Percentiles rank a stretch among this genome's conserved stretches.
These are phyloP conservation scores for Globisporangium acanthophoron DNA, from an alignment of 352 stramenopile species.

Conservation along the genomic window DNA sequence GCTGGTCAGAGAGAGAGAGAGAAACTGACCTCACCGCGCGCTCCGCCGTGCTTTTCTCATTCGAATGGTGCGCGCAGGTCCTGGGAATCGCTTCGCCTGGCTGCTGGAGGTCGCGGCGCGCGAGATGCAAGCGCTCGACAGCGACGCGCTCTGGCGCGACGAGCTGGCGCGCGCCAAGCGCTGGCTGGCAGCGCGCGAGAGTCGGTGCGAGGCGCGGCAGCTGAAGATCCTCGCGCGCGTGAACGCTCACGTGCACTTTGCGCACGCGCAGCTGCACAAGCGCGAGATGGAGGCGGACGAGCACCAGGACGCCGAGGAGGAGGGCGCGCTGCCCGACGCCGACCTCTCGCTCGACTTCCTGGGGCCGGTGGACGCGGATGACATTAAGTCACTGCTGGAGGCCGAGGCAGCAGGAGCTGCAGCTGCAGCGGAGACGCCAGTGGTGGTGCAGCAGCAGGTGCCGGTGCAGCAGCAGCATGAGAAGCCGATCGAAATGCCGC, in stretches of 20 bases:
- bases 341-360: slow-evolving; percentile 52
- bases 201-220: slow-evolving; percentile 11
- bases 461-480: not conserved
- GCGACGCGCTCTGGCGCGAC: slow-evolving; percentile 25
- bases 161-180: slow-evolving; percentile 36
- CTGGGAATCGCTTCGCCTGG: not conserved
- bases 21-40: not conserved
- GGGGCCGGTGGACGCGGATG: slow-evolving; percentile 34
- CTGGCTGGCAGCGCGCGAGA: slow-evolving; percentile 20
- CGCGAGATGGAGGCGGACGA: slow-evolving; percentile 15
- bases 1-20: not conserved
- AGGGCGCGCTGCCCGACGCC: slow-evolving; percentile 8
- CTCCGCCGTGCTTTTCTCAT: not conserved
- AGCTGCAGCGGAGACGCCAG: not conserved
- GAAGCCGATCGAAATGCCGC: slow-evolving; percentile 23
- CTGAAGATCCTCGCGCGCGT: slow-evolving; percentile 23
- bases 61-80: not conserved
- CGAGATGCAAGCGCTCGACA: not conserved
- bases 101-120: not conserved
- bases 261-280: slow-evolving; percentile 27
- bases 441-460: not conserved
- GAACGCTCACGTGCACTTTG: slow-evolving; percentile 32
- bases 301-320: slow-evolving; percentile 17
- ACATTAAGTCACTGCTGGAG: slow-evolving; percentile 49
- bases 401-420: slow-evolving; percentile 19